Evolutionary conservation across 1,284 basidiomycete species (phyloP).

Genomic region (Cryptococcus sp.): DNA sequence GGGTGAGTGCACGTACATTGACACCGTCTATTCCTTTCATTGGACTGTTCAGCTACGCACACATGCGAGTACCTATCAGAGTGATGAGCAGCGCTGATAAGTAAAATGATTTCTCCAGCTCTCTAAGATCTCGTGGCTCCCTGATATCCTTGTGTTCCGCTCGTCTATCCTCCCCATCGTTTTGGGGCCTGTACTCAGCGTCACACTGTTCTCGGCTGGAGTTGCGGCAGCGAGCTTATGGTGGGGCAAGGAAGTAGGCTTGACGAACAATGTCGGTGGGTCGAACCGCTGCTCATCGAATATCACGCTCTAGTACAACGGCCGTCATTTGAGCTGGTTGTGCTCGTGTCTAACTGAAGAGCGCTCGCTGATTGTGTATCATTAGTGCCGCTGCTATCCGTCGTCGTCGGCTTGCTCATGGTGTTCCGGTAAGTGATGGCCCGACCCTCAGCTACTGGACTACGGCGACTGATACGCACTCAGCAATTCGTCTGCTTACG

Average conservation of each 20-base stretch:
- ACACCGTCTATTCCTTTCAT: no score
- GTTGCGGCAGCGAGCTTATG: constrained; percentile 45
- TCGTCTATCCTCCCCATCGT: constrained; percentile 60
- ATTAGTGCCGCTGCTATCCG: constrained; percentile 75
- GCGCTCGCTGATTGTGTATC: constrained; percentile 4
- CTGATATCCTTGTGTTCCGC: constrained; percentile 74
- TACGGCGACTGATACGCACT: constrained; percentile 66
- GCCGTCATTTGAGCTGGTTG: background rate
- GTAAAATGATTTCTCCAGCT: constrained; percentile 16
- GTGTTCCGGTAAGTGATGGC: constrained; percentile 52
- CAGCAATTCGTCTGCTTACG: constrained; percentile 51
- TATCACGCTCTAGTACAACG: background rate
- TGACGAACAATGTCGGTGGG: constrained; percentile 51
- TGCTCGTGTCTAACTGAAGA: background rate
- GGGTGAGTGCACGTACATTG: constrained; percentile 25
- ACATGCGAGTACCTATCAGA: no score
- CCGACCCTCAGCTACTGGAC: background rate
- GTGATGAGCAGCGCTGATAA: no score
- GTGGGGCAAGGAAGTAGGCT: constrained; percentile 42
- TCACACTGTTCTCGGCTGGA: constrained; percentile 68
- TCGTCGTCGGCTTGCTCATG: constrained; percentile 69
- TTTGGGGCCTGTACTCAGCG: constrained; percentile 68
- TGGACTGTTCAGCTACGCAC: no score
- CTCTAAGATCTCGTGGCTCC: constrained; percentile 79
- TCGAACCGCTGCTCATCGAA: no score